Evolutionary conservation across 805 yeast genomes (phyloP).

Genomic region (Teunomyces aglyptinius): DNA sequence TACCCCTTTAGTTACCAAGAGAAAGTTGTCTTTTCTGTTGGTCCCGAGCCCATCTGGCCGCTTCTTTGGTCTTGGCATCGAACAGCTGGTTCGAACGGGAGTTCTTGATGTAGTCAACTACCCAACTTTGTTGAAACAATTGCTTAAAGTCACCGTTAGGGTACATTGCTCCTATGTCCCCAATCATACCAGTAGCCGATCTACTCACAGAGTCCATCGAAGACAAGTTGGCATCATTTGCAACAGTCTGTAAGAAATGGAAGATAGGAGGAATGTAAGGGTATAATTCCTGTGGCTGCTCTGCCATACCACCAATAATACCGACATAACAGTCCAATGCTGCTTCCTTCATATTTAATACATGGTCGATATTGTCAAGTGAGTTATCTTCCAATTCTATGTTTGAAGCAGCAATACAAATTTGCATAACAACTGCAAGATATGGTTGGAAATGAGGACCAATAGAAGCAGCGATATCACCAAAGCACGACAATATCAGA

Average conservation of each 20-base stretch:
- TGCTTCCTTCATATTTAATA: conserved; percentile 71
- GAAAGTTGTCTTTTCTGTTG: conserved; percentile 56
- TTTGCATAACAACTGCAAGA: conserved; percentile 72
- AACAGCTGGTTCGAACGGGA: conserved; percentile 65
- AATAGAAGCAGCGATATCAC: conserved; percentile 89
- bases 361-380: conserved; percentile 74
- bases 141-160: conserved; percentile 72
- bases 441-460: conserved; percentile 77
- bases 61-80: conserved; percentile 69
- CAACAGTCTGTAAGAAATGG: conserved; percentile 60
- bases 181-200: conserved; percentile 85
- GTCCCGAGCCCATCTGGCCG: conserved; percentile 98
- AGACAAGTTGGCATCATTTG: conserved; percentile 58
- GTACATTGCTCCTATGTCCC: conserved; percentile 88
- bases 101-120: conserved; percentile 69
- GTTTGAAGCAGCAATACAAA: conserved; percentile 66
- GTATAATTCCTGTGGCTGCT: conserved; percentile 59
- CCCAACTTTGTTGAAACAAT: conserved; percentile 72
- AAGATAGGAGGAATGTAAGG: conserved; percentile 71
- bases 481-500: conserved; percentile 85
- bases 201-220: conserved; percentile 71
- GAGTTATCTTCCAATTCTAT: conserved; percentile 65
- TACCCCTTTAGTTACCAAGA: conserved; percentile 1
- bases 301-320: conserved; percentile 84
- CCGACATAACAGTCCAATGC: conserved; percentile 97